A percentile compares a stretch with the other conserved stretches of the same genome.
These are phyloP conservation scores for Ceratobasidium sp. DNA, from an alignment of 1,284 basidiomycete genomes.

Conservation along the genomic window DNA sequence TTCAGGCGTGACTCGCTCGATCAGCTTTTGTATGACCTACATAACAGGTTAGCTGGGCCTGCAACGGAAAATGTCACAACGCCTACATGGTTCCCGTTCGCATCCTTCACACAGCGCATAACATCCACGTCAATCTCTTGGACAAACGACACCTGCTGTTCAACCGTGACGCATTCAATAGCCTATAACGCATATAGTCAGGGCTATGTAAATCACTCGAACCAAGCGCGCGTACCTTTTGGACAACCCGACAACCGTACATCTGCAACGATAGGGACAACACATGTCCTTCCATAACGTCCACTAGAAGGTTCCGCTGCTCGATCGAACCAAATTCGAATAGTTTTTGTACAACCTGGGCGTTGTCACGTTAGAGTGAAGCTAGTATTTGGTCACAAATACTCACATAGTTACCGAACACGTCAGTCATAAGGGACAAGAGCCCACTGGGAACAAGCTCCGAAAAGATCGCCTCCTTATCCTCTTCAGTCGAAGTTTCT, in stretches of 20 bases:
- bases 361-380: slow-evolving; percentile 32
- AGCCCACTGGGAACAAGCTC: slow-evolving; percentile 87
- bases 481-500: slow-evolving; percentile 78
- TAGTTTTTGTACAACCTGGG: slow-evolving; percentile 91
- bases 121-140: slow-evolving; percentile 85
- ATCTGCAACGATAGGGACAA: slow-evolving; percentile 87
- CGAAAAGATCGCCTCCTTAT: slow-evolving; percentile 85
- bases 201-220: not conserved
- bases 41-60: slow-evolving; percentile 21
- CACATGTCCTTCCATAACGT: slow-evolving; percentile 83
- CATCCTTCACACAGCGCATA: slow-evolving; percentile 89
- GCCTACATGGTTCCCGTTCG: slow-evolving; percentile 94
- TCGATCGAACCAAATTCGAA: slow-evolving; percentile 87
- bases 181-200: slow-evolving; percentile 63
- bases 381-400: not conserved
- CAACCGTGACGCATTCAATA: slow-evolving; percentile 81
- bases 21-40: slow-evolving; percentile 83
- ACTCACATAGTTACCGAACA: slow-evolving; percentile 95
- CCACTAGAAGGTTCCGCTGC: slow-evolving; percentile 79
- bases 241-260: slow-evolving; percentile 95
- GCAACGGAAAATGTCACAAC: not conserved
- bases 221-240: slow-evolving; percentile 67
- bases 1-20: slow-evolving; percentile 81
- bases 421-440: slow-evolving; percentile 87
- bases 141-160: slow-evolving; percentile 81